Evolutionary conservation across 345 rosid genomes (phyloP).

Genomic region (Moringa oleifera): DNA sequence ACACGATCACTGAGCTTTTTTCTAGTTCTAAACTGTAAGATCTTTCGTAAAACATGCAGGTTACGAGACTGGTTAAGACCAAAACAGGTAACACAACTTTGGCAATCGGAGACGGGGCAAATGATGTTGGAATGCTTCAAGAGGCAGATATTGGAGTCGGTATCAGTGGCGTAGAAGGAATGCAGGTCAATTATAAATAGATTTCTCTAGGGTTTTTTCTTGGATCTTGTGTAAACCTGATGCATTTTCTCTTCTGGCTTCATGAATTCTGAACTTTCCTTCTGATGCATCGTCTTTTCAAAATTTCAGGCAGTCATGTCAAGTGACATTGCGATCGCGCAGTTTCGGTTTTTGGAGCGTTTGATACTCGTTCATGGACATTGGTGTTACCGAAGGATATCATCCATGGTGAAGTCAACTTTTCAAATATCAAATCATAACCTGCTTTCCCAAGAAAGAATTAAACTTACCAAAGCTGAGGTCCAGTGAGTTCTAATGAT

Average conservation of each 20-base stretch:
- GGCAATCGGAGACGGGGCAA: slow-evolving; percentile 95
- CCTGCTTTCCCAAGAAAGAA: neutral
- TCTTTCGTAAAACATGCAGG: slow-evolving; percentile 37
- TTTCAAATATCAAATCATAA: neutral
- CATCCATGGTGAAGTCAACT: slow-evolving; percentile 62
- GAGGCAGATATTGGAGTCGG: slow-evolving; percentile 97
- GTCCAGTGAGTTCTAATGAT: slow-evolving; percentile 8
- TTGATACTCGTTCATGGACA: slow-evolving; percentile 95
- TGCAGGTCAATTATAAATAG: slow-evolving; percentile 56
- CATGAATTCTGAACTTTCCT: slow-evolving; percentile 1
- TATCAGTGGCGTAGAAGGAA: slow-evolving; percentile 96
- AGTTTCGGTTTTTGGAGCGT: slow-evolving; percentile 82
- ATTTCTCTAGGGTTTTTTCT: neutral
- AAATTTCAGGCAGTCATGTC: slow-evolving; percentile 91
- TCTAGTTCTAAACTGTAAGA: neutral
- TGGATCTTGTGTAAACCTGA: neutral
- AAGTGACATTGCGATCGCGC: slow-evolving; percentile 89
- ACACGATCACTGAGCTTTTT: too few species aligned
- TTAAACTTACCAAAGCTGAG: neutral
- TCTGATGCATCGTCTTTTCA: neutral
- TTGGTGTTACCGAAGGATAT: slow-evolving; percentile 95
- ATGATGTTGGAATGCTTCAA: slow-evolving; percentile 99
- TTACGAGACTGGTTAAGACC: slow-evolving; percentile 83
- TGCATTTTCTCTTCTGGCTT: neutral
- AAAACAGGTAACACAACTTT: slow-evolving; percentile 83